A percentile compares a stretch with the other conserved stretches of the same genome.
Evolutionary conservation across 805 yeast species (phyloP).

Genomic region (Myxozyma lipomycoides): DNA sequence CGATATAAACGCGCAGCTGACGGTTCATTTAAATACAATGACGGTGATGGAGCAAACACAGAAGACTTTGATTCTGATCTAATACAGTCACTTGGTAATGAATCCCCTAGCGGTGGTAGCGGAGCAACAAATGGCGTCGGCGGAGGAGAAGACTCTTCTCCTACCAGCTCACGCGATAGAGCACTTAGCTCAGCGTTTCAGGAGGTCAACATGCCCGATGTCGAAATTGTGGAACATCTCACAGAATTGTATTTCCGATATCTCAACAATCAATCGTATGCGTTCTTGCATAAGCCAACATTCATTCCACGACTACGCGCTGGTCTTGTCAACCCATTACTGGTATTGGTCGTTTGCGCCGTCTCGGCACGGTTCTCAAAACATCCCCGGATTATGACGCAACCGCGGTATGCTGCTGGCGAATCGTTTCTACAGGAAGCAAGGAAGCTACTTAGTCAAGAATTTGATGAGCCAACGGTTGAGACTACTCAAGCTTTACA

Average conservation of each 20-base stretch:
- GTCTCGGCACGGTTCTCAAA: constrained; percentile 38
- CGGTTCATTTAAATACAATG: constrained; percentile 15
- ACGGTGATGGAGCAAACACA: not conserved
- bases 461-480: constrained; percentile 35
- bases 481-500: constrained; percentile 38
- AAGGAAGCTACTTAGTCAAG: constrained; percentile 29
- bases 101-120: constrained; percentile 1
- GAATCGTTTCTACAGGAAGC: constrained; percentile 31
- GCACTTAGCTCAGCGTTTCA: constrained; percentile 6
- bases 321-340: constrained; percentile 33
- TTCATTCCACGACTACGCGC: constrained; percentile 33
- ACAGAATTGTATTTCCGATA: constrained; percentile 37
- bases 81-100: constrained; percentile 6
- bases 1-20: constrained; percentile 23
- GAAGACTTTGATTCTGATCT: constrained; percentile 17
- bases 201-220: constrained; percentile 29
- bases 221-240: constrained; percentile 33
- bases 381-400: constrained; percentile 34
- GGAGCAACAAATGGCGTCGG: not conserved
- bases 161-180: constrained; percentile 23
- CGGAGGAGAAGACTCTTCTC: constrained; percentile 14
- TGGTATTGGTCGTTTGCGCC: constrained; percentile 37
- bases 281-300: constrained; percentile 36
- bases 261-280: constrained; percentile 38
- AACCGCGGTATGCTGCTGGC: constrained; percentile 31